Evolutionary conservation across 176 grass and related monocot genomes (phyloP).

Genomic region (Eleusine indica): DNA sequence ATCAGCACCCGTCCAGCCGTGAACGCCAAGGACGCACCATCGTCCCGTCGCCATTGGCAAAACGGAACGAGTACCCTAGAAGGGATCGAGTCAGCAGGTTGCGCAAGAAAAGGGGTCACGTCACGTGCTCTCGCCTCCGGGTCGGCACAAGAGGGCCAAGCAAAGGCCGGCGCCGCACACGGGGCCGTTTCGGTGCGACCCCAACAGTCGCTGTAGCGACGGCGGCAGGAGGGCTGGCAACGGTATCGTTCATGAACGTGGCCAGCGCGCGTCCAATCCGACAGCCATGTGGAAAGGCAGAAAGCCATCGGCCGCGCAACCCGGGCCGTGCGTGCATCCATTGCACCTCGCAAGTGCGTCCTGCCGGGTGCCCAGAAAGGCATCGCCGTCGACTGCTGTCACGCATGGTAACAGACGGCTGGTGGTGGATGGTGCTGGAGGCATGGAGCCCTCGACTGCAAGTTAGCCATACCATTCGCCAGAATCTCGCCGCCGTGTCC

Average conservation of each 20-base stretch:
- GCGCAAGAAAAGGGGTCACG: constrained; percentile 6
- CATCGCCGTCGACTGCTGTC: background rate
- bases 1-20: background rate
- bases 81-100: background rate
- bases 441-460: background rate
- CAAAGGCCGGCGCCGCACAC: background rate
- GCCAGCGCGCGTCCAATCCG: constrained; percentile 20
- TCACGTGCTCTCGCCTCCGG: background rate
- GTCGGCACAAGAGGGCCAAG: background rate
- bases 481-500: constrained; percentile 40
- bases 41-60: background rate
- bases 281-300: constrained; percentile 29
- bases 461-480: background rate
- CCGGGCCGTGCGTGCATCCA: background rate
- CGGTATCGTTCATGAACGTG: constrained; percentile 3
- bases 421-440: background rate
- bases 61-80: background rate
- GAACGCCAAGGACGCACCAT: background rate
- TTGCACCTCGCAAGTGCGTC: constrained; percentile 7
- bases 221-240: background rate
- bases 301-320: constrained; percentile 33
- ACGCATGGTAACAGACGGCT: background rate
- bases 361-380: background rate
- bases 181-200: background rate
- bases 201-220: background rate